Evolutionary conservation across 2,329 filamentous ascomycete genomes (phyloP).

Genomic region (Mariannaea elegans): DNA sequence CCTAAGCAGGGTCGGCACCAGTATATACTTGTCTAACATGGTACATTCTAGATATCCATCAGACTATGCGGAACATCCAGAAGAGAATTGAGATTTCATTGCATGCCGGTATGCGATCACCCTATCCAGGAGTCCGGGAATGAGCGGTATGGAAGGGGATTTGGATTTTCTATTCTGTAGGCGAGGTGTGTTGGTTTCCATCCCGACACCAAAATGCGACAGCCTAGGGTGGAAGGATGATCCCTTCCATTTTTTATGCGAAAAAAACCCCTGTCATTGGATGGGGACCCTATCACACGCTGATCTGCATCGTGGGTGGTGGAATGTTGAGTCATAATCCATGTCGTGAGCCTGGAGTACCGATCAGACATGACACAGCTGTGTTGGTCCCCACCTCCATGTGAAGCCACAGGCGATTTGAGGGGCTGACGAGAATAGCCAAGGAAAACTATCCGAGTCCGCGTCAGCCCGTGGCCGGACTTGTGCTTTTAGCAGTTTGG

Average conservation of each 20-base stretch:
- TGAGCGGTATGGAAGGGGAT: too few relatives aligned
- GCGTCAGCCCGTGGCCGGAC: too few relatives aligned
- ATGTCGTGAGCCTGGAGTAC: background rate
- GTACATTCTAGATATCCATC: too few relatives aligned
- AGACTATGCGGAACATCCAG: too few relatives aligned
- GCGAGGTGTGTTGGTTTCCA: background rate
- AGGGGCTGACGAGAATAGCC: background rate
- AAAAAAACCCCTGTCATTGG: background rate
- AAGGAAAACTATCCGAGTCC: background rate
- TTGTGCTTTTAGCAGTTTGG: background rate
- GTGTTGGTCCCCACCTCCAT: background rate
- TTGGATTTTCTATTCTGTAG: too few relatives aligned
- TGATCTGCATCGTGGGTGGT: background rate
- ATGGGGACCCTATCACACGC: background rate
- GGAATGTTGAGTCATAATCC: constrained; percentile 14
- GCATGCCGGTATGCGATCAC: too few relatives aligned
- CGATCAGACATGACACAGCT: background rate
- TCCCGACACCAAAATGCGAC: background rate
- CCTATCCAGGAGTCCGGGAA: too few relatives aligned
- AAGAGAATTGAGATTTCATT: too few relatives aligned
- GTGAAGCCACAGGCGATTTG: background rate
- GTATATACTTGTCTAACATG: too few relatives aligned
- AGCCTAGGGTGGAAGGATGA: constrained; percentile 7
- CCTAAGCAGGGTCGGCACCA: too few relatives aligned
- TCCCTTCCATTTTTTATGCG: background rate